Evolutionary conservation across 352 stramenopile species (phyloP).

Genomic region (Saprolegnia diclina): DNA sequence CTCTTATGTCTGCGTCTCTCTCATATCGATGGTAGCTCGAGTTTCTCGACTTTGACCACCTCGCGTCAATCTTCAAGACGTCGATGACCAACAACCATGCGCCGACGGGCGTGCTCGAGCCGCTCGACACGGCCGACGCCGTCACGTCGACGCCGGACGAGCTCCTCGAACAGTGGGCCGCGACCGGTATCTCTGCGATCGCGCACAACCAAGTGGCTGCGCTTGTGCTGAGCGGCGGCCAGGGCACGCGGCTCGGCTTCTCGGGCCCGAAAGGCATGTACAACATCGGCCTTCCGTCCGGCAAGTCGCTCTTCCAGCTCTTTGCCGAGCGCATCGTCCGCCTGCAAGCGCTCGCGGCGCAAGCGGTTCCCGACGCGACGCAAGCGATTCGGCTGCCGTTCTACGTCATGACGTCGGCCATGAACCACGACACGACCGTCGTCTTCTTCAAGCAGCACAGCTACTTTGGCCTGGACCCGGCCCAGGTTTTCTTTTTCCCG

Average conservation of each 20-base stretch:
- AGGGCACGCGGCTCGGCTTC: slow-evolving; percentile 97
- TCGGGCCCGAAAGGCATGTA: slow-evolving; percentile 94
- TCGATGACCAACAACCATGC: slow-evolving; percentile 35
- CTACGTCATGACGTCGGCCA: slow-evolving; percentile 96
- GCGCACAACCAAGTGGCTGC: slow-evolving; percentile 85
- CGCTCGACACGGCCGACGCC: slow-evolving; percentile 57
- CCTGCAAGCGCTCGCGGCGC: slow-evolving; percentile 46
- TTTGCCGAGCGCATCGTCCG: slow-evolving; percentile 88
- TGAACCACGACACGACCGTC: slow-evolving; percentile 93
- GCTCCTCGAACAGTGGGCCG: slow-evolving; percentile 43
- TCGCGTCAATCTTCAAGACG: slow-evolving; percentile 58
- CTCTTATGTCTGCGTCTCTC: not conserved
- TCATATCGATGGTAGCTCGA: slow-evolving; percentile 41
- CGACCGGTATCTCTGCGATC: slow-evolving; percentile 75
- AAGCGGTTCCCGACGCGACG: slow-evolving; percentile 23
- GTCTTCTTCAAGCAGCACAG: slow-evolving; percentile 85
- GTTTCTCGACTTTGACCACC: slow-evolving; percentile 52
- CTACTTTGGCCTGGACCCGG: slow-evolving; percentile 87
- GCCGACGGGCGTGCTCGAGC: slow-evolving; percentile 39
- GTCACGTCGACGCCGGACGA: slow-evolving; percentile 42
- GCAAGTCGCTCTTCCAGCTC: slow-evolving; percentile 92
- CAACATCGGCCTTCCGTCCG: slow-evolving; percentile 87
- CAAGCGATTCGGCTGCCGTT: slow-evolving; percentile 53
- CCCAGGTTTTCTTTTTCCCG: slow-evolving; percentile 93
- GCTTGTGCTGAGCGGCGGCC: slow-evolving; percentile 91